These are phyloP conservation scores for Sugiyamaella japonica DNA, from an alignment of 1,139 yeast species.

Conservation along the genomic window DNA sequence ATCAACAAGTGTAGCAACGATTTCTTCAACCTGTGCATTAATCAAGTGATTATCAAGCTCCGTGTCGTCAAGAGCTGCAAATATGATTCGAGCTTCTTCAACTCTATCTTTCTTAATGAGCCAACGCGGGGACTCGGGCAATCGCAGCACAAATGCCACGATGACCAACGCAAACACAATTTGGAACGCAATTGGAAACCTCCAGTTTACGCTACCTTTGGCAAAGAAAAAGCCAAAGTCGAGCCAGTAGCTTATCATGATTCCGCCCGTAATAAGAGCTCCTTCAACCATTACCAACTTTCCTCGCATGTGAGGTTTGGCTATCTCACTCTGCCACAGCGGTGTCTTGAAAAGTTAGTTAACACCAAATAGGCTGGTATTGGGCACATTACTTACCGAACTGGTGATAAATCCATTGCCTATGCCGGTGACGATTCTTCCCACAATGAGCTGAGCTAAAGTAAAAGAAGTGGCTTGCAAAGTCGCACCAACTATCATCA, in stretches of 20 bases:
- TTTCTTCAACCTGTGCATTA: constrained; percentile 32
- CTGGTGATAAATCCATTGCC: constrained; percentile 81
- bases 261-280: constrained; percentile 68
- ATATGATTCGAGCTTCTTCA: constrained; percentile 55
- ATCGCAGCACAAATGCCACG: constrained; percentile 53
- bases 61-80: constrained; percentile 46
- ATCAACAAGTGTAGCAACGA: constrained; percentile 28
- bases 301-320: constrained; percentile 69
- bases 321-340: constrained; percentile 75
- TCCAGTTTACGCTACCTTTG: constrained; percentile 54
- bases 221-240: constrained; percentile 47
- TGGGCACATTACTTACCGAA: constrained; percentile 40
- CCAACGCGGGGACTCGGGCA: constrained; percentile 55
- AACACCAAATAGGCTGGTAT: no score
- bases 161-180: constrained; percentile 48
- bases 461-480: constrained; percentile 61
- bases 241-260: constrained; percentile 71
- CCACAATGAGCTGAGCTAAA: constrained; percentile 68
- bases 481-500: constrained; percentile 64
- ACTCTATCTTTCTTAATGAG: constrained; percentile 44
- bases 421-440: constrained; percentile 73
- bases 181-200: constrained; percentile 54
- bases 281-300: constrained; percentile 67
- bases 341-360: constrained; percentile 41
- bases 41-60: constrained; percentile 36